Base-by-base conservation (phyloP, 495 filamentous ascomycete genomes). In the Penicillium bialowiezense region DNA sequence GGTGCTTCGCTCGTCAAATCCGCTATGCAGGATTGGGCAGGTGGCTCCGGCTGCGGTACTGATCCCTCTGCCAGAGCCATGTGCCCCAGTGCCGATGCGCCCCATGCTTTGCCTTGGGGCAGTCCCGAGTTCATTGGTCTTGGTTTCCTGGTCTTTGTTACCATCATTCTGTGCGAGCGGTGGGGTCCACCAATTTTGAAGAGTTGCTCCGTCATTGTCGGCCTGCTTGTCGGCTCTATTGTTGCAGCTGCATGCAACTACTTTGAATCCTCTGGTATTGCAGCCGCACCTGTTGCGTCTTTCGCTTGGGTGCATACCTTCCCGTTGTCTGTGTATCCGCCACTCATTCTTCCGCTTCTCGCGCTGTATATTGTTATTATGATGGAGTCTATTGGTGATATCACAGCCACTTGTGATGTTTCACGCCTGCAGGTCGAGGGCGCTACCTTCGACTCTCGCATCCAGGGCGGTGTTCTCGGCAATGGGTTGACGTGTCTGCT, bases 251-350 rank as follows among this genome's bases (percentile, higher is more conserved):
- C 88, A 3, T 85, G 79, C 41, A 88, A 88, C 23, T 96, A 97
- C 72, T 96, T 96, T 56, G 84, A 89, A 52, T 68, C 70, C 5
- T 73, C 75, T 5, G 77, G 79, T 33, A 92, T 96, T 62, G 77
- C 87, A 51, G 64, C 70, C 23, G 69, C 82, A n/a, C 89, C 91
- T 0, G 87, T 82, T 1, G 89, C 70, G 0, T 89, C 86, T 23
- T 96, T 97, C 69, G 82, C 95, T 65, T 97, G 91, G 91, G 87
- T 92, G 24, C 76, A 89, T 36, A 97, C 89, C 0, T 97, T 96
- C 75, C 82, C 82, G 32, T 73, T 97, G 1, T 73, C 70, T 23
- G 74, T 96, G 40, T 96, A 97, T 60, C 86, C 82, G 0, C 91
- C 91, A 0, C 76, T 96, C 8, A 88, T 96, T 10, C 71, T 96